Evolutionary conservation across 2,329 filamentous ascomycete genomes (phyloP).

Genomic region (Mycosphaerella arachidis): DNA sequence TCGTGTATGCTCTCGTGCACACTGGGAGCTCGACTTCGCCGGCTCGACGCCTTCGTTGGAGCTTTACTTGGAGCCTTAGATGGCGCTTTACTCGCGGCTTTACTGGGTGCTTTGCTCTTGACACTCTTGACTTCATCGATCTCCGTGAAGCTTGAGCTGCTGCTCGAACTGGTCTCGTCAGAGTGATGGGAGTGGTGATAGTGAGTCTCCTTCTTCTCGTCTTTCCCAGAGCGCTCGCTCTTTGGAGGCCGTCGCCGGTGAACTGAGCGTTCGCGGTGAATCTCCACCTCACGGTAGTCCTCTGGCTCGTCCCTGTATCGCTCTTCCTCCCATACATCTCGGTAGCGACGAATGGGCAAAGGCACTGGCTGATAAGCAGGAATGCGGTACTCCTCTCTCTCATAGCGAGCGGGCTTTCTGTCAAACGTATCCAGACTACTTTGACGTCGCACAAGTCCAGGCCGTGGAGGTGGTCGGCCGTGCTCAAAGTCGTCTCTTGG

Average conservation of each 20-base stretch:
- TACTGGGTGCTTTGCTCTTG: constrained; percentile 9
- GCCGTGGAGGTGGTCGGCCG: constrained; percentile 54
- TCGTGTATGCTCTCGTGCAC: constrained; percentile 23
- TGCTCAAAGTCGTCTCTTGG: constrained; percentile 50
- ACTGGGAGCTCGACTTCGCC: constrained; percentile 13
- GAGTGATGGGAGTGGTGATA: neutral
- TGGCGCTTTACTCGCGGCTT: constrained; percentile 9
- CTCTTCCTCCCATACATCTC: constrained; percentile 64
- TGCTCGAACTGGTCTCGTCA: constrained; percentile 23
- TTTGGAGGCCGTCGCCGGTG: constrained; percentile 25
- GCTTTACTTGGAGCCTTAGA: constrained; percentile 14
- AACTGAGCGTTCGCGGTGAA: constrained; percentile 43
- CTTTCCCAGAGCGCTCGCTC: constrained; percentile 17
- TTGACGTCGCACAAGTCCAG: constrained; percentile 70
- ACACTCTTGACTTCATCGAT: constrained; percentile 11
- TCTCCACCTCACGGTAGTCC: constrained; percentile 48
- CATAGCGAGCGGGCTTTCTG: constrained; percentile 60
- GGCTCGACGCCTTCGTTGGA: constrained; percentile 16
- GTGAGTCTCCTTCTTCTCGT: constrained; percentile 11
- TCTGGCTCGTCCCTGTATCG: constrained; percentile 42
- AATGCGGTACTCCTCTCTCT: constrained; percentile 61
- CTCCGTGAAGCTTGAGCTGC: constrained; percentile 32
- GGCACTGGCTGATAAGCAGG: constrained; percentile 65
- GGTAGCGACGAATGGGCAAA: constrained; percentile 52
- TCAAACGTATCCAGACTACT: constrained; percentile 90